Base-by-base conservation (phyloP, 176 grass and related monocot genomes). In the Chrysopogon serrulatus region DNA sequence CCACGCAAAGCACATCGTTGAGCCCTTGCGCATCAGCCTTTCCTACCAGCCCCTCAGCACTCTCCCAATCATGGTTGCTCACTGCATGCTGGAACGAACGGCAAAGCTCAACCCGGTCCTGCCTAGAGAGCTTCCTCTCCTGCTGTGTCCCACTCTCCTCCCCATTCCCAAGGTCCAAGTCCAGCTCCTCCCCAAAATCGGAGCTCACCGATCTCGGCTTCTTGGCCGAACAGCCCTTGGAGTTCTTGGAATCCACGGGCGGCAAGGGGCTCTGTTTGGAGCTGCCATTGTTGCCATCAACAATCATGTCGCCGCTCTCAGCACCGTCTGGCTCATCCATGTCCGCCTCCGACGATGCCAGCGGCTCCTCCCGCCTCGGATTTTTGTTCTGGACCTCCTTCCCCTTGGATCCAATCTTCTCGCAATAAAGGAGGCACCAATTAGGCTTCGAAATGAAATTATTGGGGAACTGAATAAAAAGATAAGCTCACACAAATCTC, bases 1-100 rank as follows among this genome's bases (percentile, higher is more conserved):
- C 96, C 21, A 96, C 87, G 0, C 96, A 99, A 39, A 99, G 85
- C 82, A 92, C 74, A 53, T 99, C 96, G 19, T 99, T 99, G 57
- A 99, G 96, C 23, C 89, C 91, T 24, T 94, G 96, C 0, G 61
- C 80, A 75, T 99, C 96, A 2, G 96, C 93, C 60, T 11, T 84
- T 47, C 64, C 32, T 26, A 99, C 80, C 76, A 99, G 73, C 35
- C 73, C 79, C 79, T 96, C 83, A 0, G 93, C 91, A 23, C 81
- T 77, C 64, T 76, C 87, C 89, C 93, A 99, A 34, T 99, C 89
- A 12, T 91, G 89, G 2, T 73, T 77, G 70, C 89, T 99, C 61
- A 99, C 93, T 0, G 91, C 89, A 1, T n/a, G 86, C 88, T 99
- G 96, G 85, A 99, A 99, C 1, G 54, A 67, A 36, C 86, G 87